phyloP scores from a whole-genome alignment of 108 stramenopile species.

The Stephanodiscus triporus region DNA sequence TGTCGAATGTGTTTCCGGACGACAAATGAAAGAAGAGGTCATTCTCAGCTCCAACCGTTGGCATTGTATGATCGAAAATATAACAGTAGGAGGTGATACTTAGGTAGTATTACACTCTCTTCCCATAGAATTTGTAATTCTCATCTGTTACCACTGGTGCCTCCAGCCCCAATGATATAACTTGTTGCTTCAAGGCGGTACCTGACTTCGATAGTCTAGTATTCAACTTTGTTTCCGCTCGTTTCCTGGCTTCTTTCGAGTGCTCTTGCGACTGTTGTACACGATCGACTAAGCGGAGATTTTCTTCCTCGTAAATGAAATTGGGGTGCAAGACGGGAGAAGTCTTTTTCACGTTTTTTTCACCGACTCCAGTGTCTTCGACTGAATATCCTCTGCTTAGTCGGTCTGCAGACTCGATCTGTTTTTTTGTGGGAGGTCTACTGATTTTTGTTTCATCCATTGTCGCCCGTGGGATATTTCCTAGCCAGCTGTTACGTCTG shows the following conservation, averaged over 20 bases:
- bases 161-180: slow-evolving; percentile 5
- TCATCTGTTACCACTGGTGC: not conserved
- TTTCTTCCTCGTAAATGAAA: slow-evolving; percentile 29
- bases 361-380: slow-evolving; percentile 24
- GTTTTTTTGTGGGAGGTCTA: slow-evolving; percentile 51
- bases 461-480: slow-evolving; percentile 31
- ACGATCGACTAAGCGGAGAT: slow-evolving; percentile 38
- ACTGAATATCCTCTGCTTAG: slow-evolving; percentile 50
- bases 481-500: slow-evolving; percentile 47
- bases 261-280: slow-evolving; percentile 29
- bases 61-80: not conserved
- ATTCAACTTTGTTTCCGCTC: slow-evolving; percentile 34
- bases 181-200: slow-evolving; percentile 15
- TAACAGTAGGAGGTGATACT: not conserved
- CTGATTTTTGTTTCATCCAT: slow-evolving; percentile 33
- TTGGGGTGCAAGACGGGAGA: slow-evolving; percentile 23
- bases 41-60: no score
- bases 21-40: slow-evolving; percentile 17
- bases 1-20: slow-evolving; percentile 56
- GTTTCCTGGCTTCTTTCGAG: slow-evolving; percentile 39
- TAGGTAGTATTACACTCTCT: not conserved
- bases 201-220: slow-evolving; percentile 13
- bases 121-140: no score
- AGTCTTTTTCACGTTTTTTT: slow-evolving; percentile 9
- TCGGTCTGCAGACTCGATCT: slow-evolving; percentile 54